Evolutionary conservation across 257 asterid species (phyloP).

Genomic region (Gardenia jasminoides): DNA sequence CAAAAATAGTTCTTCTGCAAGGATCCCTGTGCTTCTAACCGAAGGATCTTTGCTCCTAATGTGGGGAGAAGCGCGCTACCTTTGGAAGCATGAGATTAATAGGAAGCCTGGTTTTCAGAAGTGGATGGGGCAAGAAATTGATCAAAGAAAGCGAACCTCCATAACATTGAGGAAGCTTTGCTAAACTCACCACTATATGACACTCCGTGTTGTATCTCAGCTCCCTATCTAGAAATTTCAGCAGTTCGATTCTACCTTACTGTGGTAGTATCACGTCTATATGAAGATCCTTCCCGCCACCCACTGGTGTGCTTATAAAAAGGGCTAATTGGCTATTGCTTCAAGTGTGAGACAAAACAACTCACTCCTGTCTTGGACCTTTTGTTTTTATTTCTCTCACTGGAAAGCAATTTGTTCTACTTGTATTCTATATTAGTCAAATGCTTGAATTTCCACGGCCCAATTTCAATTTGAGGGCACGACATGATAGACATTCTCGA

Average conservation of each 20-base stretch:
- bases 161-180: conserved; percentile 72
- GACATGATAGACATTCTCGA: no score
- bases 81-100: conserved; percentile 85
- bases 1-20: conserved; percentile 10
- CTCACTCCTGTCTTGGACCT: no score
- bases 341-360: no score
- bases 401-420: no score
- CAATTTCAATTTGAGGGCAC: no score
- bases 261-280: background rate
- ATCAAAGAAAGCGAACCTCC: conserved; percentile 70
- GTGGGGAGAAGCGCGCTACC: conserved; percentile 89
- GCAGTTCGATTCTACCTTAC: background rate
- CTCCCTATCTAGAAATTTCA: background rate
- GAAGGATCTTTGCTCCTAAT: conserved; percentile 75
- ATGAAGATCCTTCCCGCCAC: no score
- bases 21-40: conserved; percentile 56
- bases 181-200: conserved; percentile 21
- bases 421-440: no score
- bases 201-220: background rate
- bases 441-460: no score
- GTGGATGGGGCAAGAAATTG: conserved; percentile 63
- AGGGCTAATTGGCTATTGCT: no score
- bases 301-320: no score
- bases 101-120: conserved; percentile 71
- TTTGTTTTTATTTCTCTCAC: no score